Percentiles rank a stretch among this genome's conserved stretches.
Evolutionary conservation across 441 rosid genomes (phyloP).

Genomic region (Corymbia calophylla): DNA sequence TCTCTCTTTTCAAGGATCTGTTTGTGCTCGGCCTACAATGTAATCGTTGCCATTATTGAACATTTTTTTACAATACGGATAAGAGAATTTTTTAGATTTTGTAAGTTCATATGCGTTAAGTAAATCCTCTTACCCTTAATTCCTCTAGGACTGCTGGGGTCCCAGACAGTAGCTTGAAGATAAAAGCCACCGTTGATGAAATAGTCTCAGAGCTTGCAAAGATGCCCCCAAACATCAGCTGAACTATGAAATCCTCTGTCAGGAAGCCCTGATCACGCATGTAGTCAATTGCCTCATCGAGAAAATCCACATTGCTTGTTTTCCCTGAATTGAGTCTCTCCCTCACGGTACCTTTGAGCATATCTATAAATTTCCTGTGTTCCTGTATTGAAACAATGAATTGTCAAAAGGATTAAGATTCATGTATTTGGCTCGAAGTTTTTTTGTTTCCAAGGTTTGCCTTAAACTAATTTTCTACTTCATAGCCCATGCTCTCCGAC

Average conservation of each 20-base stretch:
- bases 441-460: background rate
- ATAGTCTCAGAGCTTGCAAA: conserved; percentile 12
- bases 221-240: background rate
- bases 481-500: background rate
- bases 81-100: background rate
- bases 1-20: conserved; percentile 11
- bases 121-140: conserved; percentile 2
- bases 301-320: conserved; percentile 5
- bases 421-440: background rate
- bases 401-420: background rate
- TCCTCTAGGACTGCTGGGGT: conserved; percentile 12
- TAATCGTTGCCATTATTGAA: background rate
- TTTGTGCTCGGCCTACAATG: conserved; percentile 22
- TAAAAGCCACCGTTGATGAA: background rate
- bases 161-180: conserved; percentile 14
- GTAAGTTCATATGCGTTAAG: background rate
- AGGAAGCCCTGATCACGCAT: conserved; percentile 12
- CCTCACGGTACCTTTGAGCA: background rate
- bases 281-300: conserved; percentile 6
- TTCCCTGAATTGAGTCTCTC: background rate
- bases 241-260: conserved; percentile 8
- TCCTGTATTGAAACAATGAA: background rate
- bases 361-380: background rate
- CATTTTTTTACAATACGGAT: background rate
- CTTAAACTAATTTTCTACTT: background rate